These are phyloP conservation scores for Kentomonas sorsogonicus DNA, from an alignment of 208 protist species.

Conservation along the genomic window DNA sequence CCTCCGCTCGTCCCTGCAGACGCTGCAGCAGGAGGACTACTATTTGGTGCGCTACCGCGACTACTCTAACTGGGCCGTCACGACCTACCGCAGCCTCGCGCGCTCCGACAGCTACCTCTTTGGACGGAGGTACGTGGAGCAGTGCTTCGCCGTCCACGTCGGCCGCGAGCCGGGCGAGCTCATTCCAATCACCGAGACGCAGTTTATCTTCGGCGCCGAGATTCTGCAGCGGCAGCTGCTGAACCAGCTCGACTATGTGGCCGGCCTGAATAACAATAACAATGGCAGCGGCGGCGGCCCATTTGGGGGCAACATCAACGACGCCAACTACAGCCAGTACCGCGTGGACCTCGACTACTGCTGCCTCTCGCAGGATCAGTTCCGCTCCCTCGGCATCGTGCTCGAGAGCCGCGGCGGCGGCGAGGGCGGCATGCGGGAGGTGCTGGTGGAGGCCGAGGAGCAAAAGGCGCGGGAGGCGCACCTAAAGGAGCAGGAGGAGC, in stretches of 20 bases:
- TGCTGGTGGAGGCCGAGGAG: constrained; percentile 64
- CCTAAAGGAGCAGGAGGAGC: constrained; percentile 30
- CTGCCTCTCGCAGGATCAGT: constrained; percentile 75
- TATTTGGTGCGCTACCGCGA: constrained; percentile 81
- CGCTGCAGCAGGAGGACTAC: constrained; percentile 75
- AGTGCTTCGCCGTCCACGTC: constrained; percentile 81
- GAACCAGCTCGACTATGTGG: constrained; percentile 48
- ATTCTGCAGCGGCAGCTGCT: constrained; percentile 65
- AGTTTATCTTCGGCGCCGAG: constrained; percentile 74
- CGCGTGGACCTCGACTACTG: constrained; percentile 64
- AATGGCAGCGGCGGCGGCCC: constrained; percentile 13
- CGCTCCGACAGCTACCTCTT: constrained; percentile 59
- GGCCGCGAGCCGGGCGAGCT: constrained; percentile 69
- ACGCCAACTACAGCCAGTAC: constrained; percentile 38
- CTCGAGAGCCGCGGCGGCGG: no score
- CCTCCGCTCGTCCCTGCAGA: constrained; percentile 48
- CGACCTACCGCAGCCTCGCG: constrained; percentile 40
- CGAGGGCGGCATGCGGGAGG: constrained; percentile 63
- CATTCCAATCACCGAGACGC: constrained; percentile 70
- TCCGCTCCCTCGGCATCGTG: constrained; percentile 62
- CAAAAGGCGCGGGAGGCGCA: constrained; percentile 13
- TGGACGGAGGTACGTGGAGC: constrained; percentile 71
- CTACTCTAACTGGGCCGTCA: constrained; percentile 67
- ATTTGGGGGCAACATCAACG: constrained; percentile 17
- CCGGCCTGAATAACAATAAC: constrained; percentile 20